Percentiles rank a stretch among this genome's conserved stretches.
Evolutionary conservation across 345 rosid genomes (phyloP).

Genomic region (Eucalyptus camaldulensis): DNA sequence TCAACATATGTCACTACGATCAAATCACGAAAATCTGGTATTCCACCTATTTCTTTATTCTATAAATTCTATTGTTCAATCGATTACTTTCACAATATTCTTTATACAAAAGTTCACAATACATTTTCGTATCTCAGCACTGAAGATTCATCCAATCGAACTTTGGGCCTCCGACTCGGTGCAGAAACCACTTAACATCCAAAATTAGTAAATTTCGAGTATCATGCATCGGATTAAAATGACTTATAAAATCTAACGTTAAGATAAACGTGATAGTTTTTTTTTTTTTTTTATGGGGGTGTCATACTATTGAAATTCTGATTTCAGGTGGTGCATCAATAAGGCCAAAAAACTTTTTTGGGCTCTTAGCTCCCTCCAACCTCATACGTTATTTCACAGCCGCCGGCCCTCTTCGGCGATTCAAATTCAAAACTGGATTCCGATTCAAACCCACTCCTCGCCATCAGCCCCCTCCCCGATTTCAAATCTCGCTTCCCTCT

Average conservation of each 20-base stretch:
- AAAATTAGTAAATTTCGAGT: background rate
- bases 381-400: background rate
- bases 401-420: background rate
- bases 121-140: too few species aligned
- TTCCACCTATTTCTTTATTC: fast-evolving
- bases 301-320: background rate
- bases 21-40: fast-evolving
- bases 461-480: background rate
- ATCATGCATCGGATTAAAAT: background rate
- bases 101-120: too few species aligned
- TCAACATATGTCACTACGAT: fast-evolving
- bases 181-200: background rate
- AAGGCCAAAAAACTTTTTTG: background rate
- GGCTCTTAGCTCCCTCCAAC: background rate
- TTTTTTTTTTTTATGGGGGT: background rate
- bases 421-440: background rate
- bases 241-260: background rate
- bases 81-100: fast-evolving
- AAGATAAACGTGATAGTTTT: fast-evolving
- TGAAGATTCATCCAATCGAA: background rate
- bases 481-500: background rate
- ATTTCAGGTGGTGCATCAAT: background rate
- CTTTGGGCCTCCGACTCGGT: fast-evolving
- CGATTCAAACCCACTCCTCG: background rate
- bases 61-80: too few species aligned